phyloP scores from a whole-genome alignment of 1,284 basidiomycete species.

The Microbotryum scabiosae region DNA sequence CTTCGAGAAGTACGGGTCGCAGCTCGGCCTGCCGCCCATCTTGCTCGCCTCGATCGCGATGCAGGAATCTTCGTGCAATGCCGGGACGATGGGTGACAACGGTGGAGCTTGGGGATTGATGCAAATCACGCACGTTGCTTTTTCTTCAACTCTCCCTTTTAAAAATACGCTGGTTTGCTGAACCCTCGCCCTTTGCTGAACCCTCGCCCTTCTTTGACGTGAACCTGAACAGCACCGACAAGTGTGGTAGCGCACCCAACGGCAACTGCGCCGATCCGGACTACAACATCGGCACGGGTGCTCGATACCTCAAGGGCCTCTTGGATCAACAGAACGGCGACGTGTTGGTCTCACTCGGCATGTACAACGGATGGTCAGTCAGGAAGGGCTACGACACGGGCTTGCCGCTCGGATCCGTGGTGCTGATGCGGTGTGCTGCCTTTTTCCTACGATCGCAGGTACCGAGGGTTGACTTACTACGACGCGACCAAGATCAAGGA shows the following conservation, averaged over 20 bases:
- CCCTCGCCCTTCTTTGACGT: background rate
- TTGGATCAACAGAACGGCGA: conserved; percentile 53
- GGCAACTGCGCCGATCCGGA: conserved; percentile 50
- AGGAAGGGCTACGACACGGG: no score
- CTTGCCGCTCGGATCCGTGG: background rate
- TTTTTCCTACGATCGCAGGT: conserved; percentile 44
- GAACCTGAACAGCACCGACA: conserved; percentile 41
- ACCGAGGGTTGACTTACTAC: conserved; percentile 50
- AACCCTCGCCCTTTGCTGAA: background rate
- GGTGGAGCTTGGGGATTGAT: conserved; percentile 73
- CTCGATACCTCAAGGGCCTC: conserved; percentile 52
- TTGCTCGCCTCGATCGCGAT: conserved; percentile 76
- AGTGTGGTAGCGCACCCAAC: conserved; percentile 58
- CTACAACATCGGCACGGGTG: conserved; percentile 51
- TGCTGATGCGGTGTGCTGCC: background rate
- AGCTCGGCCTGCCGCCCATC: conserved; percentile 50
- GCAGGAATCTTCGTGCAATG: conserved; percentile 67
- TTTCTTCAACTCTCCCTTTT: background rate
- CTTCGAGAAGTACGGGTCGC: conserved; percentile 57
- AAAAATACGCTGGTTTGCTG: background rate
- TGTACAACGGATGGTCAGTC: conserved; percentile 56
- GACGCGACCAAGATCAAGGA: conserved; percentile 49
- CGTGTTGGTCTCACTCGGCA: conserved; percentile 54
- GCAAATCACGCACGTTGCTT: conserved; percentile 58
- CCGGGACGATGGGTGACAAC: conserved; percentile 55